Conservation (phyloP, 805 yeast species). For the Sugiyamaella qingdaonensis region DNA sequence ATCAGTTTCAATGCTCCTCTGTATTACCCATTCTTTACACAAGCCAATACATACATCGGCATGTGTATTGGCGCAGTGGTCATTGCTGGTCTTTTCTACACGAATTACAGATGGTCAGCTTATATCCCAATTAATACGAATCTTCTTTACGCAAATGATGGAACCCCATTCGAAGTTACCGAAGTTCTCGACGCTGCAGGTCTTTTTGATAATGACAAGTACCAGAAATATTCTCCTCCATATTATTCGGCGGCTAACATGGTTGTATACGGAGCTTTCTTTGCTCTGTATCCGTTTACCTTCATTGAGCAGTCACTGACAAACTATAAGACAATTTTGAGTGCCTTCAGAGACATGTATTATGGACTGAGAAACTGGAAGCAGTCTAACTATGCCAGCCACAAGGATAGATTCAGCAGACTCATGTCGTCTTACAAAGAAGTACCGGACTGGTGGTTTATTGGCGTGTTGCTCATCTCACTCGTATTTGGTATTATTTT, state of each 20-base stretch:
- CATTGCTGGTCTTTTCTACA: slow-evolving; percentile 46
- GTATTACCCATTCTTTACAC: slow-evolving; percentile 39
- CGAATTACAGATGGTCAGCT: slow-evolving; percentile 48
- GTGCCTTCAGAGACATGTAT: slow-evolving; percentile 24
- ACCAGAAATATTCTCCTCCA: slow-evolving; percentile 52
- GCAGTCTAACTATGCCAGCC: slow-evolving; percentile 51
- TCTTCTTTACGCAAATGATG: slow-evolving; percentile 49
- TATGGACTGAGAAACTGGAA: slow-evolving; percentile 21
- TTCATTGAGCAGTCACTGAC: slow-evolving; percentile 36
- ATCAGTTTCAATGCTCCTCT: slow-evolving; percentile 39
- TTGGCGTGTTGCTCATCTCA: slow-evolving; percentile 43
- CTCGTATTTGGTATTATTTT: slow-evolving; percentile 42
- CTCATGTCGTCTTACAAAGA: slow-evolving; percentile 55
- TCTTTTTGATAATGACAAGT: slow-evolving; percentile 42
- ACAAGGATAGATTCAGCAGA: slow-evolving; percentile 21
- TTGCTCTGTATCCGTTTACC: slow-evolving; percentile 52
- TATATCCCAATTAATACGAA: slow-evolving; percentile 60
- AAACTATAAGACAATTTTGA: slow-evolving; percentile 11
- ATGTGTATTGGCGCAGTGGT: slow-evolving; percentile 40
- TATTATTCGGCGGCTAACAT: slow-evolving; percentile 54
- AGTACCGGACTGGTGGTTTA: slow-evolving; percentile 74
- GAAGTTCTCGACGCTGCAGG: slow-evolving; percentile 37
- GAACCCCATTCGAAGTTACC: slow-evolving; percentile 45
- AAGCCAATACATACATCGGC: slow-evolving; percentile 35
- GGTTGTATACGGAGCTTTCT: slow-evolving; percentile 50